These are phyloP conservation scores for Apiospora rasikravindrae DNA, from an alignment of 2,329 filamentous ascomycete species.

Conservation along the genomic window DNA sequence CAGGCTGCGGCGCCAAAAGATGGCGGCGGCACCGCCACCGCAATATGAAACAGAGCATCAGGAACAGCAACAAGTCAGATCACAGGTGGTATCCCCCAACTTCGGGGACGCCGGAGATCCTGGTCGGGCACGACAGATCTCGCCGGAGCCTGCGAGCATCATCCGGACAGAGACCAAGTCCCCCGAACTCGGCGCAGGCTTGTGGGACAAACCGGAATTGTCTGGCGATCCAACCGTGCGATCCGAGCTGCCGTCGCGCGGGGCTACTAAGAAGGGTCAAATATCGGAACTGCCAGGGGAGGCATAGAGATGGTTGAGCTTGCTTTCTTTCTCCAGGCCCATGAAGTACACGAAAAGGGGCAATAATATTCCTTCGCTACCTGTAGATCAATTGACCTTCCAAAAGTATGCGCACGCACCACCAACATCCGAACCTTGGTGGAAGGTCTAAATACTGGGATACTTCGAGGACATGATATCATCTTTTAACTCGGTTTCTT, in stretches of 20 bases:
- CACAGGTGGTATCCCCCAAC: not conserved
- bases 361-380: not conserved
- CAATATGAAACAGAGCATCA: not conserved
- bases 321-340: too few species aligned
- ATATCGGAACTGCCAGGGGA: not conserved
- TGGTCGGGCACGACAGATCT: not conserved
- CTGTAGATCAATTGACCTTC: not conserved
- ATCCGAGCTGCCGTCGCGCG: not conserved
- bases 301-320: not conserved
- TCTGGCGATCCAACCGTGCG: not conserved
- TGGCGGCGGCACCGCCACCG: not conserved
- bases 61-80: not conserved
- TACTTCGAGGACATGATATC: too few species aligned
- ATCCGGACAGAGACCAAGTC: not conserved
- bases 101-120: not conserved
- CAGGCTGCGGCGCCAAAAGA: conserved; percentile 26
- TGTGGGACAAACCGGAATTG: not conserved
- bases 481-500: too few species aligned
- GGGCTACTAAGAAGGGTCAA: not conserved
- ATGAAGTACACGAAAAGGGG: not conserved
- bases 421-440: too few species aligned
- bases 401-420: too few species aligned
- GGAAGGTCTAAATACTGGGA: too few species aligned
- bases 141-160: not conserved
- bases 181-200: not conserved